These are phyloP conservation scores for Cicer chorassanicum DNA, from an alignment of 306 rosid species.

Conservation along the genomic window DNA sequence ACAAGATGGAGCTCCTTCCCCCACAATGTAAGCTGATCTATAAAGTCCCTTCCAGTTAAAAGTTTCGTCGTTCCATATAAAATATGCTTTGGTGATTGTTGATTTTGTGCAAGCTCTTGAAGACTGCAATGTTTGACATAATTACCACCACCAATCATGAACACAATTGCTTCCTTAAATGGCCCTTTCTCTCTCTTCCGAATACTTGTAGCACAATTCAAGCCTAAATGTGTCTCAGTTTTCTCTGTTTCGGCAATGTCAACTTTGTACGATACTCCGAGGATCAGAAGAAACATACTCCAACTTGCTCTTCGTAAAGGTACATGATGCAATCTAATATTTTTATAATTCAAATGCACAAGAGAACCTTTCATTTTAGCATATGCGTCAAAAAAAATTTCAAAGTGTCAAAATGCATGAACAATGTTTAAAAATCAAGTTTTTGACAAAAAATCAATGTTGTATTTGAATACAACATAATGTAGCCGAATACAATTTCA, in stretches of 20 bases:
- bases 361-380: too few species aligned
- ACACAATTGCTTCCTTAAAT: conserved; percentile 89
- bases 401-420: too few species aligned
- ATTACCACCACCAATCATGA: conserved; percentile 98
- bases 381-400: too few species aligned
- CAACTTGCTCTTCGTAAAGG: neutral
- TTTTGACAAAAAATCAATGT: too few species aligned
- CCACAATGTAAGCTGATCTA: conserved; percentile 80
- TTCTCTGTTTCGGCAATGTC: too few species aligned
- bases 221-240: too few species aligned
- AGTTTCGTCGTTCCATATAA: conserved; percentile 88
- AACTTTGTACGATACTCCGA: neutral
- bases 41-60: conserved; percentile 89
- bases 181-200: conserved; percentile 62
- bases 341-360: too few species aligned
- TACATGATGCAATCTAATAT: too few species aligned
- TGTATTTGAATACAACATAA: too few species aligned
- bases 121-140: conserved; percentile 87
- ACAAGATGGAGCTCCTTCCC: conserved; percentile 66
- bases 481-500: too few species aligned
- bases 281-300: conserved; percentile 2
- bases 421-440: too few species aligned
- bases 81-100: conserved; percentile 66
- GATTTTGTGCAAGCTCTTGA: conserved; percentile 77
- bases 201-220: too few species aligned